These are phyloP conservation scores for Blastobotrys terrestris DNA, from an alignment of 805 yeast genomes.

Conservation along the genomic window DNA sequence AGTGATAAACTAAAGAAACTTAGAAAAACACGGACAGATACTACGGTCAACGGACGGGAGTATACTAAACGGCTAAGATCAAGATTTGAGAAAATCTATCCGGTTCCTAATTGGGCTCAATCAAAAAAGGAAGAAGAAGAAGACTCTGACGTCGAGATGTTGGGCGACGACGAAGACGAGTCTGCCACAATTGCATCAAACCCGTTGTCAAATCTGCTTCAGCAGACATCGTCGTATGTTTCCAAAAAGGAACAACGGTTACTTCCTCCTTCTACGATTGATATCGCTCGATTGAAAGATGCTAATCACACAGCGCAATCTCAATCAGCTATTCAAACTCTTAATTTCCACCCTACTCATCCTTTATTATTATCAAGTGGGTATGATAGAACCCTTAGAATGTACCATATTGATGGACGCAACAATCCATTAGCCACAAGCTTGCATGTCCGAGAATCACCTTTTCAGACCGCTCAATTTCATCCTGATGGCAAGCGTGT, in stretches of 20 bases:
- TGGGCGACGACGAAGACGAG: slow-evolving; percentile 27
- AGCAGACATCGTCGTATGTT: slow-evolving; percentile 25
- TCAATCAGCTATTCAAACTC: slow-evolving; percentile 73
- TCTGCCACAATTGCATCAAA: slow-evolving; percentile 27
- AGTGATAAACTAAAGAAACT: slow-evolving; percentile 65
- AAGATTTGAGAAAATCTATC: slow-evolving; percentile 68
- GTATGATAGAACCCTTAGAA: slow-evolving; percentile 78
- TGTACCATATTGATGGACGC: slow-evolving; percentile 88
- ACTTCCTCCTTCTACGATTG: slow-evolving; percentile 63
- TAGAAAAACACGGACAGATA: slow-evolving; percentile 53
- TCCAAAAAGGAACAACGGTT: slow-evolving; percentile 38
- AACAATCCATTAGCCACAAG: slow-evolving; percentile 75
- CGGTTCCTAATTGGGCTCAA: slow-evolving; percentile 76
- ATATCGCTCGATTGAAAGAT: slow-evolving; percentile 78
- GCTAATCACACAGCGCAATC: slow-evolving; percentile 70
- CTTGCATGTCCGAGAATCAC: slow-evolving; percentile 69
- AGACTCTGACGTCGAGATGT: slow-evolving; percentile 23
- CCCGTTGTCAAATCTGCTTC: slow-evolving; percentile 30
- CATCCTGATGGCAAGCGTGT: slow-evolving; percentile 48
- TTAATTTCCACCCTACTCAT: slow-evolving; percentile 77
- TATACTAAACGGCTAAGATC: slow-evolving; percentile 61
- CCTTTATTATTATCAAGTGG: slow-evolving; percentile 89
- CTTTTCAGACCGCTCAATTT: slow-evolving; percentile 72
- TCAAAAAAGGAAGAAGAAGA: not conserved
- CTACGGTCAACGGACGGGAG: slow-evolving; percentile 48